Percentiles rank a stretch among this genome's conserved stretches.
phyloP scores from a whole-genome alignment of 78 protist species.

The Anaeramoeba ignava region DNA sequence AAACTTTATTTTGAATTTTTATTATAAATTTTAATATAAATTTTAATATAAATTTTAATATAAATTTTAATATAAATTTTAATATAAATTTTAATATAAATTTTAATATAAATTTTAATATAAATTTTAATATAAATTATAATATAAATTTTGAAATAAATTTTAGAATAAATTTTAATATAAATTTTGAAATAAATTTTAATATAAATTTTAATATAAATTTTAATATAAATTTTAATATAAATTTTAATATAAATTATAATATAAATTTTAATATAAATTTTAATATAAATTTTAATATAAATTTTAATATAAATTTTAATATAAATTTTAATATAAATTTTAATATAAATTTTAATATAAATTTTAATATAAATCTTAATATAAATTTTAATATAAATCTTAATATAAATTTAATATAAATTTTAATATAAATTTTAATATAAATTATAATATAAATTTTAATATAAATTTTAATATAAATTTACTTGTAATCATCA shows the following conservation, averaged over 20 bases:
- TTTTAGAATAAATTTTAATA: no score
- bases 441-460: neutral
- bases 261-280: neutral
- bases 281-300: neutral
- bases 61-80: no score
- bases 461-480: no score
- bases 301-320: neutral
- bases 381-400: no score
- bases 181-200: no score
- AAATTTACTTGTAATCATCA: no score
- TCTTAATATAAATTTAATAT: constrained; percentile 1
- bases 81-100: no score
- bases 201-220: neutral
- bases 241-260: neutral
- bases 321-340: neutral
- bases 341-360: neutral
- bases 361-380: neutral
- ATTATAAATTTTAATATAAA: no score
- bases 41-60: no score
- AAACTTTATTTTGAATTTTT: no score
- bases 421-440: constrained; percentile 3
- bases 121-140: neutral
- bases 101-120: no score
- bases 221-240: neutral
- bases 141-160: no score